Evolutionary conservation across 177 flowering plant genomes (phyloP).

Genomic region (Vitis hybrid): DNA sequence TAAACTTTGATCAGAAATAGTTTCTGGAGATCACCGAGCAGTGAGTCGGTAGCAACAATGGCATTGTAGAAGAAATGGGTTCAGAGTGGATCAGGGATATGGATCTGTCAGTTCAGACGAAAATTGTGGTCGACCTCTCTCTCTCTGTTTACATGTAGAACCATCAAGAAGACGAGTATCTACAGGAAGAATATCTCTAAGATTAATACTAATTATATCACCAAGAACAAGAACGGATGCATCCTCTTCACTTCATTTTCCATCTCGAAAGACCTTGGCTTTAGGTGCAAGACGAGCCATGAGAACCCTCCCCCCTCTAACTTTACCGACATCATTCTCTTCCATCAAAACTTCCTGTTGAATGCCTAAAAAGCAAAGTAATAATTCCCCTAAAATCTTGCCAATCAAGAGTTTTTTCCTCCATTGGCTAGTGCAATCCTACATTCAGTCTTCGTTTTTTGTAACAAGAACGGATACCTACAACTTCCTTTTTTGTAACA

Average conservation of each 20-base stretch:
- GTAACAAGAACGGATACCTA: too few relatives aligned
- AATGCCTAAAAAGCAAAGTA: too few relatives aligned
- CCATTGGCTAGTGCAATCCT: slow-evolving; percentile 3
- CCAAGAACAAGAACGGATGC: slow-evolving; percentile 57
- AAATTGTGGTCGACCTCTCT: background rate
- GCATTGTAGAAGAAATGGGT: slow-evolving; percentile 3
- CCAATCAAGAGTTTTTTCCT: too few relatives aligned
- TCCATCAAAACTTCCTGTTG: too few relatives aligned
- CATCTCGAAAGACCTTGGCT: slow-evolving; percentile 63
- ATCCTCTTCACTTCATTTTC: slow-evolving; percentile 57
- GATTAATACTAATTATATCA: slow-evolving; percentile 49
- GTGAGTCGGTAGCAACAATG: slow-evolving; percentile 6
- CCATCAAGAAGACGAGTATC: slow-evolving; percentile 64
- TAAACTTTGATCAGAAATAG: slow-evolving; percentile 12
- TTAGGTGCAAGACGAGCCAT: slow-evolving; percentile 66
- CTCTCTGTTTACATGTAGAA: background rate
- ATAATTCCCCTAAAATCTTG: too few relatives aligned
- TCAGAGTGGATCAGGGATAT: background rate
- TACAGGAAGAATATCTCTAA: slow-evolving; percentile 62
- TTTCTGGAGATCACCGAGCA: slow-evolving; percentile 7
- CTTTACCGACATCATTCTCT: too few relatives aligned
- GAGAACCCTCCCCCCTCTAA: too few relatives aligned
- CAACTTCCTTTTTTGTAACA: slow-evolving; percentile 32
- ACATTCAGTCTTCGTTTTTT: too few relatives aligned
- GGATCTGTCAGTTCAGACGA: slow-evolving; percentile 12